phyloP scores from a whole-genome alignment of 768 basidiomycete genomes.

The Naganishia friedmannii region DNA sequence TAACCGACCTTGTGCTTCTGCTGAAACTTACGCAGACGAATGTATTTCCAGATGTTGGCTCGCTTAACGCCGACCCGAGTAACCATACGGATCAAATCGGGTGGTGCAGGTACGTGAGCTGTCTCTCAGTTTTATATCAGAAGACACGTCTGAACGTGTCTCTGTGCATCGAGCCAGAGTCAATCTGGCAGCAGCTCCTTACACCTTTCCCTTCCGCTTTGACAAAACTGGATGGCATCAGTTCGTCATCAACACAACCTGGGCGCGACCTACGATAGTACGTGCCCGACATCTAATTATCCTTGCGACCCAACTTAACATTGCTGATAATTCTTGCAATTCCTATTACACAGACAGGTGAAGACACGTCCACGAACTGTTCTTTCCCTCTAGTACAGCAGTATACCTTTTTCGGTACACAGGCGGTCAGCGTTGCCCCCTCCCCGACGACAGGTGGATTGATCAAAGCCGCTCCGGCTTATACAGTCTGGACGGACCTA shows the following conservation, averaged over 20 bases:
- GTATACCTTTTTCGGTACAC: conserved; percentile 45
- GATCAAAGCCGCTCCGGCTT: conserved; percentile 37
- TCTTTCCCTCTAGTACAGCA: conserved; percentile 25
- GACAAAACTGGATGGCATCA: conserved; percentile 47
- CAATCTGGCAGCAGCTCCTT: conserved; percentile 35
- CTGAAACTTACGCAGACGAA: conserved; percentile 36
- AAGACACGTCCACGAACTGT: conserved; percentile 27
- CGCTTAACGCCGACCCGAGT: conserved; percentile 14
- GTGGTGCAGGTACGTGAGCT: conserved; percentile 40
- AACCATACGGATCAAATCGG: conserved; percentile 19
- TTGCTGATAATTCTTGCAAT: background rate
- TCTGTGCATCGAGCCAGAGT: background rate
- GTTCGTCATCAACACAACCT: conserved; percentile 50
- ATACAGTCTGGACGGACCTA: conserved; percentile 41
- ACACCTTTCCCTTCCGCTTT: conserved; percentile 42
- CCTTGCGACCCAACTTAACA: background rate
- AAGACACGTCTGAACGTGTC: background rate
- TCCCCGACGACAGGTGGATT: conserved; percentile 35
- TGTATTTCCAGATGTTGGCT: conserved; percentile 36
- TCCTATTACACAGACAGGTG: conserved; percentile 28
- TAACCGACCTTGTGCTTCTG: background rate
- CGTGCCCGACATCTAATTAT: conserved; percentile 10
- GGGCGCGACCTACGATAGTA: conserved; percentile 44
- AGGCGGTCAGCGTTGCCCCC: conserved; percentile 41
- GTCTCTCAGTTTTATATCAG: no score